These are phyloP conservation scores for Paecilomyces dactylethromorphus DNA, from an alignment of 2,329 filamentous ascomycete species.

Conservation along the genomic window DNA sequence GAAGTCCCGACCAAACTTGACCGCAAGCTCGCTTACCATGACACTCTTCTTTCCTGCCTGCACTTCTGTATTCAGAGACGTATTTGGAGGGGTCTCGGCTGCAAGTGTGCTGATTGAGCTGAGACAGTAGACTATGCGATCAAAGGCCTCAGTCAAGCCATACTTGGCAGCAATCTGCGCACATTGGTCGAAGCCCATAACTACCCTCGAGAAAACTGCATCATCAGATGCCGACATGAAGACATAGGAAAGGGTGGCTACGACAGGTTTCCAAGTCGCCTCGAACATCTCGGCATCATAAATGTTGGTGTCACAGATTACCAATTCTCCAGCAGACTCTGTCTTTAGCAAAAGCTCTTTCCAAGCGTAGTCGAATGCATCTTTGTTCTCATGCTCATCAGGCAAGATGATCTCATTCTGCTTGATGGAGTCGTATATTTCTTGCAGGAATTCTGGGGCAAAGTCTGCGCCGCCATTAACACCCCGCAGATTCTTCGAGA, in stretches of 20 bases:
- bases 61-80: conserved; percentile 87
- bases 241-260: conserved; percentile 92
- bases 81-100: conserved; percentile 69
- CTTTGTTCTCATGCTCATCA: conserved; percentile 93
- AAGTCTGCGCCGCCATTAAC: conserved; percentile 86
- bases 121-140: conserved; percentile 86
- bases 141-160: conserved; percentile 74
- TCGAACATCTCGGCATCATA: conserved; percentile 98
- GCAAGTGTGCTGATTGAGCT: conserved; percentile 86
- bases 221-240: conserved; percentile 99
- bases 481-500: conserved; percentile 81
- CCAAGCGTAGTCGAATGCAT: conserved; percentile 97
- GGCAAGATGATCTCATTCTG: conserved; percentile 92
- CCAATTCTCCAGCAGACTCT: conserved; percentile 64
- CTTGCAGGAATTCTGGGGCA: conserved; percentile 70
- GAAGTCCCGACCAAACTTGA: conserved; percentile 90
- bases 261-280: conserved; percentile 88
- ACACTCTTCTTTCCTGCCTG: conserved; percentile 86
- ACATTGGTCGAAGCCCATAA: conserved; percentile 93
- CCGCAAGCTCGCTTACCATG: conserved; percentile 97
- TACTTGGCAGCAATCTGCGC: conserved; percentile 86
- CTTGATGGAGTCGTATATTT: conserved; percentile 86
- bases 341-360: conserved; percentile 87
- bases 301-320: conserved; percentile 82
- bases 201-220: conserved; percentile 85